These are phyloP conservation scores for Dunaliella primolecta DNA, from an alignment of 139 green algal species.

Conservation along the genomic window DNA sequence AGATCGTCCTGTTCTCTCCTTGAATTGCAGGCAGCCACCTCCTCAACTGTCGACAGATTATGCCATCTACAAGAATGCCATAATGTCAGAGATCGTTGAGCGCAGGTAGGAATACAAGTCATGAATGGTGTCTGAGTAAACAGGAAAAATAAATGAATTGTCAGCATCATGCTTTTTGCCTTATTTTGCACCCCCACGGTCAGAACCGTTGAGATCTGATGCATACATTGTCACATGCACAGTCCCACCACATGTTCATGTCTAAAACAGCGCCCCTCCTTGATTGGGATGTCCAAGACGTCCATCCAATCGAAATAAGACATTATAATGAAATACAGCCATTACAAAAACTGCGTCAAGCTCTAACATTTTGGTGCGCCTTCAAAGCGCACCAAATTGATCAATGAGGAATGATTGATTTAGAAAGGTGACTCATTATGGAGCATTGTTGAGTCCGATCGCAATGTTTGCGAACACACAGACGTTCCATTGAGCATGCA, in stretches of 20 bases:
- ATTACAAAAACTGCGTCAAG: too few species aligned
- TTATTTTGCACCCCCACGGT: not conserved
- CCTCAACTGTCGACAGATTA: not conserved
- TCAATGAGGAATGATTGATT: too few species aligned
- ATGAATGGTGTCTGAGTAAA: not conserved
- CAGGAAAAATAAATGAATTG: not conserved
- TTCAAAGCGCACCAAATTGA: too few species aligned
- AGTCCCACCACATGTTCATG: not conserved
- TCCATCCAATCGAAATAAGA: too few species aligned
- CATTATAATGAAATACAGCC: too few species aligned
- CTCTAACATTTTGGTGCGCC: too few species aligned
- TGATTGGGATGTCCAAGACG: too few species aligned
- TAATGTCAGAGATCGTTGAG: not conserved
- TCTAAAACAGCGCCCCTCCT: not conserved
- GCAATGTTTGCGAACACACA: too few species aligned
- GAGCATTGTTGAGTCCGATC: too few species aligned
- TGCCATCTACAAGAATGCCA: constrained; percentile 12
- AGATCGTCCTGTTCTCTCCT: not conserved
- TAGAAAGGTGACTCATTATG: too few species aligned
- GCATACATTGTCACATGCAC: not conserved
- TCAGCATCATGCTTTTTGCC: not conserved
- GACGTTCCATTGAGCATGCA: too few species aligned
- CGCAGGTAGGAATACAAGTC: not conserved
- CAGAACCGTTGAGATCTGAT: not conserved
- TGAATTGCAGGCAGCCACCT: not conserved